phyloP scores from a whole-genome alignment of 2,329 filamentous ascomycete species.

The Sporothrix dimorphospora region DNA sequence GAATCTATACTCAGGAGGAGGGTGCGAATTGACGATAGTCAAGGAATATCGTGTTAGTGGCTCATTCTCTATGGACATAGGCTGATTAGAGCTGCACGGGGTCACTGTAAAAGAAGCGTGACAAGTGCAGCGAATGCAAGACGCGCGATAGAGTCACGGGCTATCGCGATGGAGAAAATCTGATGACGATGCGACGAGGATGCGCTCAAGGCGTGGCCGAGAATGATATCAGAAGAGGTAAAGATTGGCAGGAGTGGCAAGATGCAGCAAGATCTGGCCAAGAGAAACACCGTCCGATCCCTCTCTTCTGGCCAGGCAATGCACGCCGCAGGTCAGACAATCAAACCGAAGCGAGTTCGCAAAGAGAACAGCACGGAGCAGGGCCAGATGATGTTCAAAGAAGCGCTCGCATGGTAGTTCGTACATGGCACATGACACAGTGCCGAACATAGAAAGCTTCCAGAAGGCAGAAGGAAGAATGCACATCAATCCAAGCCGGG shows the following conservation, averaged over 20 bases:
- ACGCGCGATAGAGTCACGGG: neutral
- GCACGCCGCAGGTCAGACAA: conserved; percentile 39
- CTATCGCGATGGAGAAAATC: neutral
- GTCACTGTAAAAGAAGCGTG: neutral
- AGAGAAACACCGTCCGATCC: conserved; percentile 15
- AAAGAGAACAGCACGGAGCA: neutral
- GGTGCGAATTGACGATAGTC: neutral
- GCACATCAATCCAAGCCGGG: conserved; percentile 1
- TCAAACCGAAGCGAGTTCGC: conserved; percentile 36
- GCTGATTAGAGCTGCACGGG: neutral
- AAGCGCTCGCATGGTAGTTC: neutral
- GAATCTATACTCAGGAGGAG: neutral
- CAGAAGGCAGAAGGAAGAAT: conserved; percentile 27
- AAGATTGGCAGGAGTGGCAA: conserved; percentile 1
- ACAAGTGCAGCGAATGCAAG: neutral
- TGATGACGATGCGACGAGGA: neutral
- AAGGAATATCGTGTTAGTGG: neutral
- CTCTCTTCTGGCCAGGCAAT: conserved; percentile 23
- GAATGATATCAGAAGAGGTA: neutral
- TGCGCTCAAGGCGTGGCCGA: neutral
- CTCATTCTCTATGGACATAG: neutral
- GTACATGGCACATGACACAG: conserved; percentile 3
- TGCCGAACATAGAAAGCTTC: conserved; percentile 31
- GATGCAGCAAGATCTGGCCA: conserved; percentile 13
- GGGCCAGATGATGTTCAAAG: neutral